Evolutionary conservation across 1,139 yeast genomes (phyloP), one percentile per base, ranked within the genome.

Genomic region (Saccharomyces uvarum): DNA sequence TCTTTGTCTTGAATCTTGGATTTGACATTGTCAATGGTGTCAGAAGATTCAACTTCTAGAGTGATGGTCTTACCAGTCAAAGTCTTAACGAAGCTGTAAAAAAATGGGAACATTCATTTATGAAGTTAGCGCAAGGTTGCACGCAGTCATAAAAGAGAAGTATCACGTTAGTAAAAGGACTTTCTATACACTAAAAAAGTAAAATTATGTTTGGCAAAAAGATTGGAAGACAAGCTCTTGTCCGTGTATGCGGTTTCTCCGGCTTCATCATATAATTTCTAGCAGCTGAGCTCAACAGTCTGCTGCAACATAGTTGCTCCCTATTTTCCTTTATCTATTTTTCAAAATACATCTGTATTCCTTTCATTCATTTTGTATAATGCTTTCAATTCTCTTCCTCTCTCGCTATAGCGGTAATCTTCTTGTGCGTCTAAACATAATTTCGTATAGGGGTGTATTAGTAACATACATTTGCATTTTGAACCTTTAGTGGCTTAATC

Each of bases 1-100:
- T 88, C 96, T 82, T 87, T 87, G 82, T 88, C 95, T 79, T 87
- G 95, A 74, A 88, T 88, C 84, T 88, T 88, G 72, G 91, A 80
- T 82, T 88, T 88, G 80, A 88, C 95, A 72, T 88, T 88, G 83
- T 88, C 95, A 76, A 88, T 88, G 73, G 95, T 87, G 83, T 88
- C 96, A 67, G 93, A 85, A 69, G 95, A 86, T 81, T 88, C 96
- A 71, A 88, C 96, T 82, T 88, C 96, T 73, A 88, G 85, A 77
- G 95, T 88, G 78, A 87, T 86, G 76, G 95, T 86, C 83, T 86
- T 86, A 75, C 93, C 93, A 67, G 93, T 86, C 75, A 86, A 78
- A 73, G 93, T 86, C 80, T 86, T 86, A 76, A 86, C 91, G 77
- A 85, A 85, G 81, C 88, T 87, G 76, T 78, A 84, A 42, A 13